Conservation (phyloP, 1,284 basidiomycete genomes). For the Wolfiporia cocos region DNA sequence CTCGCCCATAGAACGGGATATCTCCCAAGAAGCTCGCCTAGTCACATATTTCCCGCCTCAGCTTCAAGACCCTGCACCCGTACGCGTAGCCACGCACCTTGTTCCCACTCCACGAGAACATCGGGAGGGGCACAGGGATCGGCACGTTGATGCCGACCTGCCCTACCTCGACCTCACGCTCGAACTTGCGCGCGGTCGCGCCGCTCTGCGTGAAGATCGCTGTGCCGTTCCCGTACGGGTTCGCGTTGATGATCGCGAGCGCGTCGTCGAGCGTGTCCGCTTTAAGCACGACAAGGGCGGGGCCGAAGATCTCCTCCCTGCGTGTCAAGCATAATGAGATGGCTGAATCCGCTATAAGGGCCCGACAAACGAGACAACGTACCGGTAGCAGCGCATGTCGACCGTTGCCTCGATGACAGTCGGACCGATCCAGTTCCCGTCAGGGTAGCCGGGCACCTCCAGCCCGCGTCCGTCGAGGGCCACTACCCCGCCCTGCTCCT, state of each 20-base stretch:
- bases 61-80: constrained; percentile 27
- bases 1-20: constrained; percentile 85
- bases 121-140: constrained; percentile 84
- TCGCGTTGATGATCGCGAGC: constrained; percentile 83
- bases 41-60: constrained; percentile 31
- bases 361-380: constrained; percentile 13
- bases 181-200: constrained; percentile 93
- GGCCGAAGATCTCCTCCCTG: constrained; percentile 95
- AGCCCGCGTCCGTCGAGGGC: constrained; percentile 81
- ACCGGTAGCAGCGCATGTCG: constrained; percentile 88
- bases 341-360: background rate
- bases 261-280: constrained; percentile 91
- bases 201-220: constrained; percentile 97
- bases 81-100: constrained; percentile 43
- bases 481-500: constrained; percentile 84
- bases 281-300: constrained; percentile 77
- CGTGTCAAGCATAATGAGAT: background rate
- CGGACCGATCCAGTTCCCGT: constrained; percentile 95
- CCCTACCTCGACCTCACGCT: constrained; percentile 84
- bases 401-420: constrained; percentile 84
- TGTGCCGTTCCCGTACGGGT: constrained; percentile 92
- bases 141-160: constrained; percentile 95
- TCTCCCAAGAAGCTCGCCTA: constrained; percentile 81
- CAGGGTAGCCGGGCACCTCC: constrained; percentile 70
- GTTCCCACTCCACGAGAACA: constrained; percentile 93